Base-by-base conservation (phyloP, 2,329 filamentous ascomycete genomes). In the Aureobasidium sp. region DNA sequence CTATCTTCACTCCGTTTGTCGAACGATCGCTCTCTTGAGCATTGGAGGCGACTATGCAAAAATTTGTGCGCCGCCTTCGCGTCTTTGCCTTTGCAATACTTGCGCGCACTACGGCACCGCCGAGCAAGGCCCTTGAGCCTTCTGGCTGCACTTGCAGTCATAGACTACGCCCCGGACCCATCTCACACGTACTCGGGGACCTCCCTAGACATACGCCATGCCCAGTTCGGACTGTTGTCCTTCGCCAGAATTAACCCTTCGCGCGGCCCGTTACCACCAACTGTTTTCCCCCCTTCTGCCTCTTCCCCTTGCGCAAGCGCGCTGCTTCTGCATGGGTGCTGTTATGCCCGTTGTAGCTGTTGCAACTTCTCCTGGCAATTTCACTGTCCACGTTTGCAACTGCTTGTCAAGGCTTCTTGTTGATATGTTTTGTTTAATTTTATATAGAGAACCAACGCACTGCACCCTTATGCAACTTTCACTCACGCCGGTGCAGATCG, bases 381-480 rank as follows among this genome's bases (percentile, higher is more conserved):
- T 50, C 24, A 59, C 56, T 48, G 43, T 62, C 50, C n/a, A 34
- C 26, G 60, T 56, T 55, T 12, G 39, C 48, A 53, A 36, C 41
- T 62, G 46, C 37, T 20, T 36, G 29, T 37, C 46, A 27, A 24
- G 17, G 26, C 32, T 29, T 20, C 20, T 41, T 55, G 60, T 56
- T 61, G 57, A 52, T 36, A 34, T 61, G 46, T 51, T 62, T 57
- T 62, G 50, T 43, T 62, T 62, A 57, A 62, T 62, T 36, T 62
- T 57, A 57, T 62, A 62, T 46, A 62, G 43, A 6, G n/a, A 39
- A 32, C 50, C 26, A 51, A 32, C 60, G 41, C 51, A 36, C 51
- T 62, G 50, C 43, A 56, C 43, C 26, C 43, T 62, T 43, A 50
- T 56, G 48, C 48, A 53, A 43, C 50, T 41, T 39, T n/a, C 36